A percentile compares a stretch with the other conserved stretches of the same genome.
Evolutionary conservation across 129 eudicot species (phyloP).

Genomic region (Deinandra increscens): DNA sequence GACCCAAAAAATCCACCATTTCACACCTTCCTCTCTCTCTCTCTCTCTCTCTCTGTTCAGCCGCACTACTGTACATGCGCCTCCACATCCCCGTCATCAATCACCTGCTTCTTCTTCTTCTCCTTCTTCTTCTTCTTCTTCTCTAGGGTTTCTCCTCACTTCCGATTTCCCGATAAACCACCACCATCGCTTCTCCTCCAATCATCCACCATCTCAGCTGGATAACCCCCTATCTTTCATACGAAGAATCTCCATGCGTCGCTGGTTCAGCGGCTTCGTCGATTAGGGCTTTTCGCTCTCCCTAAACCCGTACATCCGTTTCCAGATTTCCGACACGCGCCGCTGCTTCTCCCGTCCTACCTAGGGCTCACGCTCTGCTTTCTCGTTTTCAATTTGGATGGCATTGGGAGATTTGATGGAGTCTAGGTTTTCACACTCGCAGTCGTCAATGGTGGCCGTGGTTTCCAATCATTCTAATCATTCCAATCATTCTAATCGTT

Average conservation of each 20-base stretch:
- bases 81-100: slow-evolving; percentile 31
- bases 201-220: slow-evolving; percentile 38
- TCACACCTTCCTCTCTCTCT: slow-evolving; percentile 21
- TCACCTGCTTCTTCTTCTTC: slow-evolving; percentile 22
- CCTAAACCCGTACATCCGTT: slow-evolving; percentile 7
- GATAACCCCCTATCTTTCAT: slow-evolving; percentile 38
- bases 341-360: slow-evolving; percentile 1
- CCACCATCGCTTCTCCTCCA: slow-evolving; percentile 16
- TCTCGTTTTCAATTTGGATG: slow-evolving; percentile 49
- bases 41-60: slow-evolving; percentile 26
- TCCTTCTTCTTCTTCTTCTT: no score
- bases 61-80: slow-evolving; percentile 34
- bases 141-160: slow-evolving; percentile 37
- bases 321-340: slow-evolving; percentile 10
- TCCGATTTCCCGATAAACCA: slow-evolving; percentile 15
- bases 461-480: no score
- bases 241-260: slow-evolving; percentile 55
- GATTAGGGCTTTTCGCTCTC: slow-evolving; percentile 37
- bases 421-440: slow-evolving; percentile 74
- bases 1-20: slow-evolving; percentile 31
- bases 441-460: slow-evolving; percentile 36
- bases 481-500: no score
- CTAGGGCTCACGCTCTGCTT: slow-evolving; percentile 44
- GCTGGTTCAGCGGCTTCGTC: slow-evolving; percentile 71
- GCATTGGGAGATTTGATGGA: slow-evolving; percentile 98